Base-by-base conservation (phyloP, 164 flowering plant genomes). In the Brasenia schreberi region DNA sequence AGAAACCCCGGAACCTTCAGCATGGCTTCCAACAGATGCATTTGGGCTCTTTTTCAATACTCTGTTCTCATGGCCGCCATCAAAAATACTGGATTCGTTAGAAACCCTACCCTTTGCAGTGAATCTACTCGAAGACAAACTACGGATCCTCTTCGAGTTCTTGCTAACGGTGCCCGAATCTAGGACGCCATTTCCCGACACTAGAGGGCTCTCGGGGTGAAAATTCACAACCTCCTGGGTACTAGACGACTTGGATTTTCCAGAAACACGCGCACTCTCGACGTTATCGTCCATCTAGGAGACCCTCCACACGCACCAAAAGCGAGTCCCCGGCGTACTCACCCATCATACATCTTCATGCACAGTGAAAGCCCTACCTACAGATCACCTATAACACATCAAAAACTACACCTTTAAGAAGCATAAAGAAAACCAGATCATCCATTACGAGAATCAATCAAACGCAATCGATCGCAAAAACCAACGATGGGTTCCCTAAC, bases 261-360 rank as follows among this genome's bases (percentile, higher is more conserved):
- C 82, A 73, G 69, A 44, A 33, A 77, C 83, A 77, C 79, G 79
- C 68, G 81, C 69, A 61, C 61, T 76, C 59, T 69, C 85, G 69
- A 73, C 71, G 64, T 82, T 83, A 80, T 67, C 71, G 79, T 87
- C 97, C 97, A 87, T 92, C 84, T 78, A 88, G 82, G 72, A 14
- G 73, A 64, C 52, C 67, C 74, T 68, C 77, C 75, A 77, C 52
- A 78, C 76, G 75, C 71, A 64, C 19, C 64, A 71, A 66, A 66
- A 68, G 61, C 64, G 73, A 78, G 65, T 42, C 72, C 76, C 82
- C 66, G 72, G 62, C 71, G 75, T 77, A 81, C 81, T 65, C 67
- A 69, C 70, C 84, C 89, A 85, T 80, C 82, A 77, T 76, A 69
- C 82, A 79, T 68, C 44, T 73, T 49, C 56, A 49, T 69, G 64